phyloP scores from a whole-genome alignment of 108 stramenopile genomes.

The Schizochytrium sp. region DNA sequence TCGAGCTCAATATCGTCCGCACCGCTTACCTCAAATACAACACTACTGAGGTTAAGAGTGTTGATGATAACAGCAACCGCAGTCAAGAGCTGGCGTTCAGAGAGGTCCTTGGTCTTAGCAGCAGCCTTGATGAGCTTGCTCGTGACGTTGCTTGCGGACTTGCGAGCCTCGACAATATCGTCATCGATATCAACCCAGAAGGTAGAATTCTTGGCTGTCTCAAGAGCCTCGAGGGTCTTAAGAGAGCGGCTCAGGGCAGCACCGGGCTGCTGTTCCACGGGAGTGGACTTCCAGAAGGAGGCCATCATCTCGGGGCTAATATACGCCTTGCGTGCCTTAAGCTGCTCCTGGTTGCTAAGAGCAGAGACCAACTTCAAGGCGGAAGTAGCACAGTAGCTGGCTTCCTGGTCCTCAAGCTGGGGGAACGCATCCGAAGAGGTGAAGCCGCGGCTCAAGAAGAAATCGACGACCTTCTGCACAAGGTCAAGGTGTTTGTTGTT shows the following conservation, averaged over 20 bases:
- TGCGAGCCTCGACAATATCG: slow-evolving; percentile 10
- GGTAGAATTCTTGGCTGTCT: neutral
- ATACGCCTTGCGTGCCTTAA: neutral
- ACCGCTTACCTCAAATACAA: neutral
- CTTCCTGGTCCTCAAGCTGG: neutral
- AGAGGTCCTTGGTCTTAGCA: neutral
- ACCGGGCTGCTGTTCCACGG: neutral
- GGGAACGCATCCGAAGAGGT: neutral
- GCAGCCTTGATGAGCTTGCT: neutral
- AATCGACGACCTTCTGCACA: neutral
- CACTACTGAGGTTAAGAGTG: slow-evolving; percentile 16
- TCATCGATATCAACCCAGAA: slow-evolving; percentile 29
- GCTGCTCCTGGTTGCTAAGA: slow-evolving; percentile 15
- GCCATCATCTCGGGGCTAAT: neutral
- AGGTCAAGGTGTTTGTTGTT: neutral
- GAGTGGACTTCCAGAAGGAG: neutral
- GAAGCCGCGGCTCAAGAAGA: neutral
- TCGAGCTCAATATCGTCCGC: neutral
- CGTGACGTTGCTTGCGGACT: neutral
- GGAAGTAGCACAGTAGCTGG: neutral
- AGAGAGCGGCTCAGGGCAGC: neutral
- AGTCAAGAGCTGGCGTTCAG: neutral
- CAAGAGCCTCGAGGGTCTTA: neutral
- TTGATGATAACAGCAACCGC: neutral
- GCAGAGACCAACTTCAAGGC: neutral